Conservation (phyloP, 73 alveolate species). For the Effrenium voratum region DNA sequence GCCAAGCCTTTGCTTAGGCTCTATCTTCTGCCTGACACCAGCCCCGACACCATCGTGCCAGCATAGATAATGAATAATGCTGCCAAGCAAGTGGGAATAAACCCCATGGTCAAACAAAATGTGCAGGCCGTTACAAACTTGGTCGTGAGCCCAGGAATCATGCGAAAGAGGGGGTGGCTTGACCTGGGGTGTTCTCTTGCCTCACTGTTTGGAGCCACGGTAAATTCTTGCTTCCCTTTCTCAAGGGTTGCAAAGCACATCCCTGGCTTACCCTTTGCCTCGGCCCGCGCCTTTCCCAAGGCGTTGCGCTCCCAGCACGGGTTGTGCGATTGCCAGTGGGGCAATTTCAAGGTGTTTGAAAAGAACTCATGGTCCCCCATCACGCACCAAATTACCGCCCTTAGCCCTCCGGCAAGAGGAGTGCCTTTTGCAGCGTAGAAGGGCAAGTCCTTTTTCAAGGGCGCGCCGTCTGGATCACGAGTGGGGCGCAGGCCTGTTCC, state of each 20-base stretch:
- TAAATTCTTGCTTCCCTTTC: slow-evolving; percentile 14
- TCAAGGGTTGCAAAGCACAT: not conserved
- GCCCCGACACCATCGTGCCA: slow-evolving; percentile 29
- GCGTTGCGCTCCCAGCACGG: slow-evolving; percentile 31
- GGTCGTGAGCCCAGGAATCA: slow-evolving; percentile 2
- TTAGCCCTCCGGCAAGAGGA: not conserved
- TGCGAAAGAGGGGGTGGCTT: not conserved
- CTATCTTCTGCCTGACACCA: not conserved
- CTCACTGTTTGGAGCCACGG: not conserved
- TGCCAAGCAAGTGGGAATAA: not conserved
- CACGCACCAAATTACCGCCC: slow-evolving; percentile 5
- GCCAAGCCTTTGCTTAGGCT: not conserved
- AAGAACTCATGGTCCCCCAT: slow-evolving; percentile 12
- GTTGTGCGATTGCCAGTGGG: not conserved
- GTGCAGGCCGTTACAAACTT: slow-evolving; percentile 15
- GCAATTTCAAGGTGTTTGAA: not conserved
- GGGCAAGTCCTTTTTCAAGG: slow-evolving; percentile 31
- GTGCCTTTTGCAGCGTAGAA: not conserved
- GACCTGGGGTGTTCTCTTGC: not conserved
- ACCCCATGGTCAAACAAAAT: not conserved
- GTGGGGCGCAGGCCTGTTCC: not conserved
- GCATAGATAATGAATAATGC: not conserved
- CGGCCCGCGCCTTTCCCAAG: too few species aligned
- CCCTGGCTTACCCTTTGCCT: not conserved
- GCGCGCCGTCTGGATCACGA: not conserved